Evolutionary conservation across 2,329 filamentous ascomycete species (phyloP).

Genomic region (Rasamsonia emersonii): DNA sequence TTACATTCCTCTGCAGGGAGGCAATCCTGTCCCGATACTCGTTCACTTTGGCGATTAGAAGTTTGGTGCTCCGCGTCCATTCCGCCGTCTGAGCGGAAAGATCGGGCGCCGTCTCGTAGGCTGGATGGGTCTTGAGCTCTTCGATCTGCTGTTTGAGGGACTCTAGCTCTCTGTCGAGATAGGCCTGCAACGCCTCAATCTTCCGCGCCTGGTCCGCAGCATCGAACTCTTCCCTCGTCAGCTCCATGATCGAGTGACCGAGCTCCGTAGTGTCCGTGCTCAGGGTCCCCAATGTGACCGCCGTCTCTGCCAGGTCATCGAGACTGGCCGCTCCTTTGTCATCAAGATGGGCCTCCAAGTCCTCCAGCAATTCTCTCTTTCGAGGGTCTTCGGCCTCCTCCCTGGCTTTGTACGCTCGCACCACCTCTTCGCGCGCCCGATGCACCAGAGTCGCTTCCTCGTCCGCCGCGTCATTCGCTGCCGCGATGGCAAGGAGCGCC

Average conservation of each 20-base stretch:
- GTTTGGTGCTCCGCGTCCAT: conserved; percentile 60
- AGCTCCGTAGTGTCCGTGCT: conserved; percentile 43
- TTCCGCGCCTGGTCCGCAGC: conserved; percentile 48
- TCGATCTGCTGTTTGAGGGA: conserved; percentile 21
- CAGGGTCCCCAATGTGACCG: conserved; percentile 43
- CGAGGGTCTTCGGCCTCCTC: conserved; percentile 21
- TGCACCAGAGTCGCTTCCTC: conserved; percentile 29
- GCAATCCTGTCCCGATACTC: conserved; percentile 55
- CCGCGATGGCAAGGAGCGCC: conserved; percentile 62
- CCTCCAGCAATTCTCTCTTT: conserved; percentile 40
- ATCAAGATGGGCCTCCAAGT: conserved; percentile 47
- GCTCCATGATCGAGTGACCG: conserved; percentile 44
- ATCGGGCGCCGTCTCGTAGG: conserved; percentile 48
- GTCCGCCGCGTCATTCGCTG: conserved; percentile 63
- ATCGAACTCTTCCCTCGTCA: conserved; percentile 47
- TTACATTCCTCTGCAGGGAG: conserved; percentile 26
- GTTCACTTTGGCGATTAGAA: conserved; percentile 55
- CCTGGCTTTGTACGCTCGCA: conserved; percentile 21
- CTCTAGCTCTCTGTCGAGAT: conserved; percentile 46
- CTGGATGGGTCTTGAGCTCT: conserved; percentile 22
- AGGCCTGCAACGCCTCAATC: conserved; percentile 47
- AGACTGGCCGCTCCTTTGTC: conserved; percentile 48
- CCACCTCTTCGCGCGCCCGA: conserved; percentile 28
- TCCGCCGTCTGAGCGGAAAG: conserved; percentile 65
- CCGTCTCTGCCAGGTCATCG: conserved; percentile 48